These are phyloP conservation scores for Thelonectria blattea DNA, from an alignment of 2,329 filamentous ascomycete genomes.

Conservation along the genomic window DNA sequence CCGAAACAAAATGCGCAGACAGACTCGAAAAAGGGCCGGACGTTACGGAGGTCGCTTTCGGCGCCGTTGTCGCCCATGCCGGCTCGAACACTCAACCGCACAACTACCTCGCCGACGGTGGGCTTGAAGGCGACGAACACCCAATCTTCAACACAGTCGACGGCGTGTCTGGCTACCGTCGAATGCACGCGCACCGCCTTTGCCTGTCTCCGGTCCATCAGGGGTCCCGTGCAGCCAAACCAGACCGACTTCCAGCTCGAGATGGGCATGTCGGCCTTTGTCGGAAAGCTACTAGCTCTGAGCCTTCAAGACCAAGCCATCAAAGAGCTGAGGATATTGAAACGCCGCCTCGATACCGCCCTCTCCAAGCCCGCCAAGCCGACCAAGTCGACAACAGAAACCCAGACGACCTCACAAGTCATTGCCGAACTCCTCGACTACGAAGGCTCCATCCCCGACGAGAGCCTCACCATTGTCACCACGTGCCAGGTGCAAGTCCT, in stretches of 20 bases:
- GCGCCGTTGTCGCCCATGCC: constrained; percentile 67
- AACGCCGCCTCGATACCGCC: constrained; percentile 61
- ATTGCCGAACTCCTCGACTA: constrained; percentile 70
- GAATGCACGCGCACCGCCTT: constrained; percentile 76
- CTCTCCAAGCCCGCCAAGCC: constrained; percentile 42
- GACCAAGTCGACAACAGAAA: constrained; percentile 38
- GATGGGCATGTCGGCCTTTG: constrained; percentile 72
- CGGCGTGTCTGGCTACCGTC: constrained; percentile 61
- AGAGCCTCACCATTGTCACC: constrained; percentile 62
- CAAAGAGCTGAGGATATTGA: constrained; percentile 72
- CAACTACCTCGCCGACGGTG: constrained; percentile 58
- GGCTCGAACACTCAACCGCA: constrained; percentile 65
- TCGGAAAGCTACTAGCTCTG: constrained; percentile 69
- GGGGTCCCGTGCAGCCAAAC: constrained; percentile 58
- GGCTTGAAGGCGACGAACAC: constrained; percentile 43
- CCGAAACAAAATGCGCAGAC: constrained; percentile 43
- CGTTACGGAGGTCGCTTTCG: constrained; percentile 61
- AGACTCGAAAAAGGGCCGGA: constrained; percentile 43
- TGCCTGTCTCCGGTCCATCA: constrained; percentile 63
- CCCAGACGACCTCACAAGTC: constrained; percentile 38
- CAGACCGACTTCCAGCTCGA: constrained; percentile 73
- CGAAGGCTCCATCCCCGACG: constrained; percentile 49
- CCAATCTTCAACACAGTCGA: constrained; percentile 41
- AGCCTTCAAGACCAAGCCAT: constrained; percentile 71
- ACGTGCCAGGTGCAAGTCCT: constrained; percentile 70